Evolutionary conservation across 805 yeast genomes (phyloP).

Genomic region (Candida arabinofermentans): DNA sequence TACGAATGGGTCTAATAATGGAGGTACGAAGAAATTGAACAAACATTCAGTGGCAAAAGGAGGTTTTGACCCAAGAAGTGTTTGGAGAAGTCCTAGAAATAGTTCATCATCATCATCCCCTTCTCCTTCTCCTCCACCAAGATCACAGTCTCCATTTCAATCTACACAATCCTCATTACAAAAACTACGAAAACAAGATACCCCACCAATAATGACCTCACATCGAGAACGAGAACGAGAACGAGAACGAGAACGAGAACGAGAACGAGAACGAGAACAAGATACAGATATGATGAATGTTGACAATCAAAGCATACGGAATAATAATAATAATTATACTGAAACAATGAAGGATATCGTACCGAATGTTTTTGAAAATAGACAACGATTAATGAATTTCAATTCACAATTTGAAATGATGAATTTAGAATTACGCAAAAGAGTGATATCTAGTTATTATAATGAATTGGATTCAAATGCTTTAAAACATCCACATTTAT

Average conservation of each 20-base stretch:
- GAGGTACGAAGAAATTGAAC: no score
- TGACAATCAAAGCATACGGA: no score
- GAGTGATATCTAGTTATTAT: constrained; percentile 1
- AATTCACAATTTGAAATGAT: neutral
- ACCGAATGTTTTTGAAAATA: constrained; percentile 3
- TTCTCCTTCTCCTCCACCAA: neutral
- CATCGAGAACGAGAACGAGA: no score
- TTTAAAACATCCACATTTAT: constrained; percentile 5
- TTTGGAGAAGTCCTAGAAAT: neutral
- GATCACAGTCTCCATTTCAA: neutral
- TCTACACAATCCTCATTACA: neutral
- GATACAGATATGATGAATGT: constrained; percentile 2
- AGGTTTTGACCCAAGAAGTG: constrained; percentile 3
- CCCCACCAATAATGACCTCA: neutral
- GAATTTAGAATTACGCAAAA: neutral
- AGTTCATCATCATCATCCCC: no score
- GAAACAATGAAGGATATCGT: constrained; percentile 3
- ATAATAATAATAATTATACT: no score
- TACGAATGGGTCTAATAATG: no score
- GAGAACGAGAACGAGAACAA: no score
- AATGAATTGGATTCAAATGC: neutral
- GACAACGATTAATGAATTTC: neutral
- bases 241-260: no score
- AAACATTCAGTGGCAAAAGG: neutral
- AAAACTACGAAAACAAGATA: constrained; percentile 1